These are phyloP conservation scores for Haematococcus lacustris DNA, from an alignment of 139 green algal genomes.

Conservation along the genomic window DNA sequence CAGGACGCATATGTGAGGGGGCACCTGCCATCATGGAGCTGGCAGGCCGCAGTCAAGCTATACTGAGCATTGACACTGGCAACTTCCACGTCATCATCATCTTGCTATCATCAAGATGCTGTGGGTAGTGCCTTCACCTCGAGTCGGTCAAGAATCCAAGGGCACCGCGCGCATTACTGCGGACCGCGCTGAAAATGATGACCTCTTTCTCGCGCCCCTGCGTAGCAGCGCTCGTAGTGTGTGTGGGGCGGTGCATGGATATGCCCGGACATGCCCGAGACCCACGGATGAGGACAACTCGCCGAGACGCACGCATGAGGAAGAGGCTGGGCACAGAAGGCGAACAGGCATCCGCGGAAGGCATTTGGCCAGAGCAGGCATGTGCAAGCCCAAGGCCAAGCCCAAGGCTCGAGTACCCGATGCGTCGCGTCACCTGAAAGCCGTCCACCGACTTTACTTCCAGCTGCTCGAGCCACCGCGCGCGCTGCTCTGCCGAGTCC, in stretches of 20 bases:
- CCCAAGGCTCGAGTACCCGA: background rate
- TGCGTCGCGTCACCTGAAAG: slow-evolving; percentile 50
- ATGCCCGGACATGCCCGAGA: background rate
- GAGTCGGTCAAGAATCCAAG: slow-evolving; percentile 85
- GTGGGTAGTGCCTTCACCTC: slow-evolving; percentile 12
- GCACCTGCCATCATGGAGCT: background rate
- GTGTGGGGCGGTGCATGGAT: no score
- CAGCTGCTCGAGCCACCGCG: no score
- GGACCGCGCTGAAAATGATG: slow-evolving; percentile 81
- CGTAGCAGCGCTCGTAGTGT: background rate
- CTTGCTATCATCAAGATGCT: background rate
- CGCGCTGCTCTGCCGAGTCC: no score
- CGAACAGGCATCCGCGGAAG: background rate
- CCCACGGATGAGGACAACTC: background rate
- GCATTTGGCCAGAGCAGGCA: background rate
- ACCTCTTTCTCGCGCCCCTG: slow-evolving; percentile 85
- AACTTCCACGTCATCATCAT: background rate
- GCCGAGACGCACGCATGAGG: background rate
- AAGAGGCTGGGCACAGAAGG: background rate
- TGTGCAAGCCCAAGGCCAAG: background rate
- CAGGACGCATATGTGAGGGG: no score
- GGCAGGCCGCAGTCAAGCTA: background rate
- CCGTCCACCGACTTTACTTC: slow-evolving; percentile 60
- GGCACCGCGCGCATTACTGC: slow-evolving; percentile 52
- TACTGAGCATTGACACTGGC: background rate